Evolutionary conservation across 768 basidiomycete genomes (phyloP).

Genomic region (Kwoniella sp.): DNA sequence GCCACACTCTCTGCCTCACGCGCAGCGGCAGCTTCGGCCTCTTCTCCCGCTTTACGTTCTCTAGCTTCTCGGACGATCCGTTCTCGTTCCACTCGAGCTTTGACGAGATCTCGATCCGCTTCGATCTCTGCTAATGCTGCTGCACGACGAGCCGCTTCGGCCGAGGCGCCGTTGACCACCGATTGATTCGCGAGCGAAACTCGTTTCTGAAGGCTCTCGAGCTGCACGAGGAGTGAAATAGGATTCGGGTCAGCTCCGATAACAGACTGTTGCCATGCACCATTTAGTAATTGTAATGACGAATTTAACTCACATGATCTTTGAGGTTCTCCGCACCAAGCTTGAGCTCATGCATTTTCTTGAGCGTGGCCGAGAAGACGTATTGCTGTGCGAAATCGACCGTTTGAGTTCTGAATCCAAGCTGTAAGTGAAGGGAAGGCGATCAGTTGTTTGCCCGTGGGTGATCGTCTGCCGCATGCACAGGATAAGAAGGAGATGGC

Average conservation of each 20-base stretch:
- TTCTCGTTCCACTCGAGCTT: slow-evolving; percentile 36
- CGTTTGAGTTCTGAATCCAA: slow-evolving; percentile 45
- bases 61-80: slow-evolving; percentile 29
- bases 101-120: slow-evolving; percentile 41
- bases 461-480: no score
- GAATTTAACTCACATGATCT: slow-evolving; percentile 41
- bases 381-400: slow-evolving; percentile 38
- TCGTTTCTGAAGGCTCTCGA: slow-evolving; percentile 28
- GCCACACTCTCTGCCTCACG: slow-evolving; percentile 16
- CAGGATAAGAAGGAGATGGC: no score
- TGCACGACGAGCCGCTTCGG: slow-evolving; percentile 39
- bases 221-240: slow-evolving; percentile 11
- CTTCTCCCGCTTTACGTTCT: slow-evolving; percentile 25
- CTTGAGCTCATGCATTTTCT: slow-evolving; percentile 40
- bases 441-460: not conserved
- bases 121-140: slow-evolving; percentile 39
- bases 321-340: slow-evolving; percentile 36
- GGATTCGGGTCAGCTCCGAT: no score
- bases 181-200: slow-evolving; percentile 19
- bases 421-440: slow-evolving; percentile 23
- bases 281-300: not conserved
- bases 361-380: slow-evolving; percentile 30
- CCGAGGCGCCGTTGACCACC: slow-evolving; percentile 13
- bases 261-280: no score
- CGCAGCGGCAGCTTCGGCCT: slow-evolving; percentile 14